Evolutionary conservation across 495 filamentous ascomycete species (phyloP), one percentile per base, ranked within the genome.

Genomic region (Podospora appendiculata): DNA sequence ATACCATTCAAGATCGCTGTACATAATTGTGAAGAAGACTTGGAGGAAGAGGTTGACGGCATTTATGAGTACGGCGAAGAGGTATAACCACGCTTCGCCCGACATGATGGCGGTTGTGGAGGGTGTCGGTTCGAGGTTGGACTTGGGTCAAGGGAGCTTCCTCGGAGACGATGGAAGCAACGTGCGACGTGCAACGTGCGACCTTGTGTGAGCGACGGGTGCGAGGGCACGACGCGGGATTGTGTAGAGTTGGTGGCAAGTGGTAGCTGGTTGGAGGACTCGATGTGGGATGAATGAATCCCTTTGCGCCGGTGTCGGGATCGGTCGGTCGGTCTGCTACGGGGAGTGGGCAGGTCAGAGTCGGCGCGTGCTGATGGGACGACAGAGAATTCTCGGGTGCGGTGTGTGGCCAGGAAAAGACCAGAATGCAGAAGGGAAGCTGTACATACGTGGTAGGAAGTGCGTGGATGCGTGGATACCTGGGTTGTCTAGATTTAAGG

Each of bases 21-120:
- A 99, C 94, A 99, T 99, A 60, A 99, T 99, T 40, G 94, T 99
- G 79, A 99, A 99, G 79, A 99, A 99, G 52, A 99, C 94, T 74
- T 99, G 94, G 47, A 99, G 82, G 73, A 99, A 99, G 59, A 99
- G 82, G 80, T 99, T 99, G 83, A 97, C 93, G 75, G 94, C 94
- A 79, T 99, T 99, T 77, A 99, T 93, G 68, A 99, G 81, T 72
- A 99, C 94, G 73, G 93, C 86, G 71, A 99, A 79, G 61, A 99
- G 86, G 79, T 95, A 99, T 68, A 99, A 80, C 94, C 92, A 98
- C 74, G 92, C 93, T 83, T 98, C 92, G 66, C 92, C 92, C 60
- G 92, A 96, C 92, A 98, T 98, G 56, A 74, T 94, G 76, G 71
- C 55, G 43, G 60, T 48, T 61, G 50, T 38, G 40, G 47, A 38